These are phyloP conservation scores for Aspergillus flavus DNA, from an alignment of 2,329 filamentous ascomycete genomes.

Conservation along the genomic window DNA sequence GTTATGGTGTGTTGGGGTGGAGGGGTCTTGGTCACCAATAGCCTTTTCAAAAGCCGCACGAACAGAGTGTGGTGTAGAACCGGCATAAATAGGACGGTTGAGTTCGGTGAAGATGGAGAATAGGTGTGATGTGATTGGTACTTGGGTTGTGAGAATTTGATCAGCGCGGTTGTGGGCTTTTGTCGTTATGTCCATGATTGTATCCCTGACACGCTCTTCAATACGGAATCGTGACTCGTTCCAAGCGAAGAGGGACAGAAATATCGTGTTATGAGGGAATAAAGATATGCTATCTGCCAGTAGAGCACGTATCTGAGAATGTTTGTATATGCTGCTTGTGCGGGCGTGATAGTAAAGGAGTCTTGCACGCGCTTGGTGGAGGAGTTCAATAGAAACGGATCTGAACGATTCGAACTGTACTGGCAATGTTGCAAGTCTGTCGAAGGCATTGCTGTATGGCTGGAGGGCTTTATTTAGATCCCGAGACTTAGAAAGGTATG, in stretches of 20 bases:
- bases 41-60: slow-evolving; percentile 60
- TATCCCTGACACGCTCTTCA: slow-evolving; percentile 73
- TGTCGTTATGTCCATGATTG: slow-evolving; percentile 53
- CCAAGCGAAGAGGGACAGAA: slow-evolving; percentile 73
- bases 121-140: slow-evolving; percentile 52
- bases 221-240: slow-evolving; percentile 72
- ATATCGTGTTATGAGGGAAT: slow-evolving; percentile 77
- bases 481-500: slow-evolving; percentile 60
- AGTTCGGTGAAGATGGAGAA: slow-evolving; percentile 61
- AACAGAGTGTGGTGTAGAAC: slow-evolving; percentile 55
- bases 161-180: slow-evolving; percentile 23
- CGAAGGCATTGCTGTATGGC: slow-evolving; percentile 46
- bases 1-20: slow-evolving; percentile 11
- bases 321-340: slow-evolving; percentile 66
- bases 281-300: slow-evolving; percentile 61
- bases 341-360: slow-evolving; percentile 69
- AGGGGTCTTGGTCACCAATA: slow-evolving; percentile 34
- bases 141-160: slow-evolving; percentile 14
- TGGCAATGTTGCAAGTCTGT: slow-evolving; percentile 46
- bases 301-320: slow-evolving; percentile 64
- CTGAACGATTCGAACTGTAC: slow-evolving; percentile 37
- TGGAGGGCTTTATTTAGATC: slow-evolving; percentile 42
- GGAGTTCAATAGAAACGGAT: slow-evolving; percentile 55
- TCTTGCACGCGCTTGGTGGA: slow-evolving; percentile 69
- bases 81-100: slow-evolving; percentile 43